phyloP scores from a whole-genome alignment of 495 filamentous ascomycete species.

The Cenococcum geophilum region DNA sequence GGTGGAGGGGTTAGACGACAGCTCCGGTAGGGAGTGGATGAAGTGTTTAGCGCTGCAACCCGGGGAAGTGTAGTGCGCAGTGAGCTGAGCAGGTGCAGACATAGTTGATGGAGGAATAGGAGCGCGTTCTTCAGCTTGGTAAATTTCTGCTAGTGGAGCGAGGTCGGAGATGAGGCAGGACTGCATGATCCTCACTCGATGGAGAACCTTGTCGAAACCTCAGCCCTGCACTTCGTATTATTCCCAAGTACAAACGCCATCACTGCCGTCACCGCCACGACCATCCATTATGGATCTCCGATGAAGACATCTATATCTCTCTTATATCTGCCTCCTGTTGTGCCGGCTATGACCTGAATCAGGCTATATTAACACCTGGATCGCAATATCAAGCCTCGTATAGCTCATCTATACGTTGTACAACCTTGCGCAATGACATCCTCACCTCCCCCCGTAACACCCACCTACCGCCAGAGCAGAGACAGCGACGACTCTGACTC shows the following conservation, averaged over 20 bases:
- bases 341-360: constrained; percentile 26
- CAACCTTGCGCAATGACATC: constrained; percentile 22
- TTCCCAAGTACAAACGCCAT: neutral
- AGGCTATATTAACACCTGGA: neutral
- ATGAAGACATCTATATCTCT: neutral
- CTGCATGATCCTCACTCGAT: neutral
- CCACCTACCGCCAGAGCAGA: constrained; percentile 13
- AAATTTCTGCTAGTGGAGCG: constrained; percentile 6
- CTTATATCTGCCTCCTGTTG: neutral
- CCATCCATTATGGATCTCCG: no score
- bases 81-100: neutral
- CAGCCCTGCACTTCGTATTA: constrained; percentile 1
- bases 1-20: constrained; percentile 38
- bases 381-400: neutral
- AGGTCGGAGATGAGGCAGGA: neutral
- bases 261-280: neutral
- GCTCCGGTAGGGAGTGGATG: constrained; percentile 36
- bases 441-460: constrained; percentile 22
- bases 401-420: constrained; percentile 6
- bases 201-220: neutral
- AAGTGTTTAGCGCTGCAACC: constrained; percentile 54
- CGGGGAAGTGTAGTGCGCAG: constrained; percentile 33
- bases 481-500: constrained; percentile 24
- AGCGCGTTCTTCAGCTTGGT: neutral
- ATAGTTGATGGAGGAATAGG: neutral